Percentiles rank a stretch among this genome's conserved stretches.
phyloP scores from a whole-genome alignment of 2,329 filamentous ascomycete genomes.

The Metarhizium humberi region DNA sequence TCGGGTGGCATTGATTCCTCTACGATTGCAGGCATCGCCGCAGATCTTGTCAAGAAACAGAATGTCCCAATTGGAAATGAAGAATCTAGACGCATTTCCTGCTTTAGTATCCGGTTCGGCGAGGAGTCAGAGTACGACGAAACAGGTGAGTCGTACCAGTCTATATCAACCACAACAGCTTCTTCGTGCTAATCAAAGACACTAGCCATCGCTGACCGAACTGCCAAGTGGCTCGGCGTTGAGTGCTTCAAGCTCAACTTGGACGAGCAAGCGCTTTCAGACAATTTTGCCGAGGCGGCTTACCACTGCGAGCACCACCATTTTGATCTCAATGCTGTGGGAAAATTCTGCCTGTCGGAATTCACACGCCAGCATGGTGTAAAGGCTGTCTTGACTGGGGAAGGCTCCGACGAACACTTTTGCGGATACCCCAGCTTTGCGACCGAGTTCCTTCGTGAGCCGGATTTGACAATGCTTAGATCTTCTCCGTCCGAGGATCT shows the following conservation, averaged over 20 bases:
- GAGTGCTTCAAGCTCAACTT: constrained; percentile 16
- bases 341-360: constrained; percentile 39
- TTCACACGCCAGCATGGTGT: constrained; percentile 34
- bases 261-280: constrained; percentile 19
- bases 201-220: constrained; percentile 26
- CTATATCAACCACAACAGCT: too few species aligned
- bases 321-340: constrained; percentile 41
- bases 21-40: constrained; percentile 45
- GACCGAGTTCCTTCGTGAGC: constrained; percentile 37
- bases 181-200: too few species aligned
- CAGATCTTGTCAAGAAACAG: constrained; percentile 37
- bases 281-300: constrained; percentile 18
- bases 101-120: constrained; percentile 39
- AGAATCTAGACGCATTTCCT: constrained; percentile 18
- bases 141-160: too few species aligned
- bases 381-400: constrained; percentile 44
- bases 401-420: constrained; percentile 46
- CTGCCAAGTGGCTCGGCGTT: constrained; percentile 23
- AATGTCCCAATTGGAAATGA: constrained; percentile 37
- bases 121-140: too few species aligned
- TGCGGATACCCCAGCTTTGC: constrained; percentile 39
- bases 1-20: constrained; percentile 51
- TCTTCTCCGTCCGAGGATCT: constrained; percentile 9
- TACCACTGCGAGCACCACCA: constrained; percentile 23
- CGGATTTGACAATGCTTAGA: constrained; percentile 28